phyloP scores from a whole-genome alignment of 306 rosid species.

The Cucurbita moschata region DNA sequence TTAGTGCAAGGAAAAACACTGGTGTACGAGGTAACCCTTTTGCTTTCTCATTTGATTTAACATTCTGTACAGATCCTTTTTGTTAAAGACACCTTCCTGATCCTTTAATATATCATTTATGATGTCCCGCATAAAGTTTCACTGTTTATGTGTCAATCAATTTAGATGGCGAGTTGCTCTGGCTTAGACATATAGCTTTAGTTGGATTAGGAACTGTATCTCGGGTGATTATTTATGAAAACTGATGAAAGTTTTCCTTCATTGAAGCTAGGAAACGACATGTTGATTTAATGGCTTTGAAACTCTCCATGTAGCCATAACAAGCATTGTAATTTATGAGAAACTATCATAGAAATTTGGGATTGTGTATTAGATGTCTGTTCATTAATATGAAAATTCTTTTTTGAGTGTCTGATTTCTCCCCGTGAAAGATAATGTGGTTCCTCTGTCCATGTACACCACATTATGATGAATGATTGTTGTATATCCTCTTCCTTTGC shows the following conservation, averaged over 20 bases:
- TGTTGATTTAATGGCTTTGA: not conserved
- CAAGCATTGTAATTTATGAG: not conserved
- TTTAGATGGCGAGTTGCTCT: not conserved
- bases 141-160: not conserved
- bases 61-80: not conserved
- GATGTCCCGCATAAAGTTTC: not conserved
- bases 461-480: not conserved
- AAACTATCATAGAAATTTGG: not conserved
- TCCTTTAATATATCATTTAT: not conserved
- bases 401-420: not conserved
- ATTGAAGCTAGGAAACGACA: not conserved
- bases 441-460: not conserved
- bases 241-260: not conserved
- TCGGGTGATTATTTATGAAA: not conserved
- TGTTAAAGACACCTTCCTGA: not conserved
- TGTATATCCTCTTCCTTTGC: not conserved
- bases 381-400: not conserved
- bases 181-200: not conserved
- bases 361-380: not conserved
- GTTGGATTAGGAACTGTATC: not conserved
- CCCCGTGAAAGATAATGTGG: not conserved
- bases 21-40: conserved; percentile 1
- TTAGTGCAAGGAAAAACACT: not conserved
- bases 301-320: not conserved
- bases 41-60: not conserved